A percentile compares a stretch with the other conserved stretches of the same genome.
Evolutionary conservation across 2,329 filamentous ascomycete genomes (phyloP).

Genomic region (Coniella lustricola): DNA sequence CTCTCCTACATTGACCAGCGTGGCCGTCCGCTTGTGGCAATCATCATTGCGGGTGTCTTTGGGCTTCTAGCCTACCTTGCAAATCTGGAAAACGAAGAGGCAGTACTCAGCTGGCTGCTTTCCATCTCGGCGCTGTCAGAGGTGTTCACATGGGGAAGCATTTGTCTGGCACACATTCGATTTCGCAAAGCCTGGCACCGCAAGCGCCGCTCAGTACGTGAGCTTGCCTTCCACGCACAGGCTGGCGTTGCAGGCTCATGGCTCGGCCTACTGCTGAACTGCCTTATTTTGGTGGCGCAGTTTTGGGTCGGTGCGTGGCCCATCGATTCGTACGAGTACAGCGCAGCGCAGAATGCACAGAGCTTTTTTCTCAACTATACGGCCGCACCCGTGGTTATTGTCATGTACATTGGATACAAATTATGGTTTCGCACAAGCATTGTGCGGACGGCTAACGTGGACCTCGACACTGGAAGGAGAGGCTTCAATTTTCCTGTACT

Average conservation of each 20-base stretch:
- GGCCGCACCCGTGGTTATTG: conserved; percentile 59
- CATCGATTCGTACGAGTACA: conserved; percentile 43
- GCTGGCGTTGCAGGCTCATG: conserved; percentile 75
- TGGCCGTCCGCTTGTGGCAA: conserved; percentile 71
- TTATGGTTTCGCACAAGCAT: conserved; percentile 62
- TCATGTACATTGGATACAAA: conserved; percentile 71
- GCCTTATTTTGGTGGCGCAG: conserved; percentile 70
- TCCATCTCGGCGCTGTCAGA: conserved; percentile 66
- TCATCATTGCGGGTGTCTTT: conserved; percentile 57
- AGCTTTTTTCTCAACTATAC: conserved; percentile 71
- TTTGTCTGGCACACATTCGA: conserved; percentile 86
- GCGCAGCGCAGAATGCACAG: conserved; percentile 40
- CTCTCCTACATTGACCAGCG: conserved; percentile 76
- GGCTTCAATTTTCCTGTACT: conserved; percentile 77
- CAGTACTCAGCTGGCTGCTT: conserved; percentile 73
- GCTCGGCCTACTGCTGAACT: conserved; percentile 69
- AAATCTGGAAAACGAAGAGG: conserved; percentile 49
- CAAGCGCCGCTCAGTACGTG: conserved; percentile 62
- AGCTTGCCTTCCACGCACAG: conserved; percentile 76
- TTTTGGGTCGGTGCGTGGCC: conserved; percentile 85
- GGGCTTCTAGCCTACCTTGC: conserved; percentile 75
- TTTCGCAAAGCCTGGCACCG: conserved; percentile 75
- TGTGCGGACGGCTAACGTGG: conserved; percentile 67
- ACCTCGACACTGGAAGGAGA: conserved; percentile 75
- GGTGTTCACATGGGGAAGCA: conserved; percentile 75